Base-by-base conservation (phyloP, 108 stramenopile genomes). In the Fragilaria radians region DNA sequence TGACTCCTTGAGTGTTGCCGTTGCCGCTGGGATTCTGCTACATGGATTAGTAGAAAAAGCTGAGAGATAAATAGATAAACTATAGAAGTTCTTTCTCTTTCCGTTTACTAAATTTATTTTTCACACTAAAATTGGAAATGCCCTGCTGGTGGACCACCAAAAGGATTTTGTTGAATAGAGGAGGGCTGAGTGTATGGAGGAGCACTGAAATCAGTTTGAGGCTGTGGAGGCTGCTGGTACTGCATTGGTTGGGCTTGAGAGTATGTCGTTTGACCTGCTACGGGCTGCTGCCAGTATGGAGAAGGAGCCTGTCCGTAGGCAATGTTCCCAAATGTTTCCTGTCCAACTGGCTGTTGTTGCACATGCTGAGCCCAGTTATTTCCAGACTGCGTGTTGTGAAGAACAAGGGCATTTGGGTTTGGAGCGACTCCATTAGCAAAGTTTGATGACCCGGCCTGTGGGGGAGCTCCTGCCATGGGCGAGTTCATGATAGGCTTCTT, bases 1-100 rank as follows among this genome's bases (percentile, higher is more conserved):
- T 11, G 88, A 89, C 57, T 81, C 79, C 9, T 61, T 89, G 56
- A 77, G 74, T 52, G 65, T 89, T 11, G 78, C 82, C 11, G 66
- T 89, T 4, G 84, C 88, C 0, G 71, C 81, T 17, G 88, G 83
- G 5, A 89, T 89, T 47, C 54, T 89, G 34, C 71, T 85, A 14
- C 79, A 85, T 65, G 88, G 88, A 27, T 57, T 89, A 1, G 36
- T 42, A 14, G 36, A 42, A 14, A 42, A 42, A 14, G 14, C 36
- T 11, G 14, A 42, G 14, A 42, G 36, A 42, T 42, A 42, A 42
- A 7, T 42, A 42, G 11, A 42, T 11, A 11, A 42, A 14, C 36
- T 42, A 7, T n/a, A n/a, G n/a, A n/a, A n/a, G n/a, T n/a, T n/a
- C n/a, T n/a, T n/a, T n/a, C n/a, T n/a, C n/a, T n/a, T n/a, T n/a